Conservation (phyloP, 345 rosid genomes). For the thale cress (Arabidopsis thaliana) region TAIR10.1 NC_003075.7:18386001-18386500, state of each 20-base stretch:
- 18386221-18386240: constrained; percentile 70
- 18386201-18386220: constrained; percentile 43
- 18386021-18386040: too few relatives aligned
- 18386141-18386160: constrained; percentile 4
- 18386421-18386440: constrained; percentile 33
- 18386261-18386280: constrained; percentile 71
- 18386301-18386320: constrained; percentile 54
- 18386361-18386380: constrained; percentile 61
- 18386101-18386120: too few relatives aligned
- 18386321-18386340: constrained; percentile 62
- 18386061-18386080: too few relatives aligned
- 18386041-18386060: too few relatives aligned
- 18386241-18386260: constrained; percentile 62
- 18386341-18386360: constrained; percentile 63
- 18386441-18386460: too few relatives aligned
- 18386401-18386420: constrained; percentile 59
- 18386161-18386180: constrained; percentile 35
- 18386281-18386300: constrained; percentile 59
- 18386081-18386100: too few relatives aligned
- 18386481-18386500: too few relatives aligned
- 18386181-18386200: constrained; percentile 19
- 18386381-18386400: constrained; percentile 61
- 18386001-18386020: too few relatives aligned
- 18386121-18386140: not conserved
- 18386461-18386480: too few relatives aligned